These are phyloP conservation scores for Dipteronia dyeriana DNA, from an alignment of 345 rosid genomes.

Conservation along the genomic window DNA sequence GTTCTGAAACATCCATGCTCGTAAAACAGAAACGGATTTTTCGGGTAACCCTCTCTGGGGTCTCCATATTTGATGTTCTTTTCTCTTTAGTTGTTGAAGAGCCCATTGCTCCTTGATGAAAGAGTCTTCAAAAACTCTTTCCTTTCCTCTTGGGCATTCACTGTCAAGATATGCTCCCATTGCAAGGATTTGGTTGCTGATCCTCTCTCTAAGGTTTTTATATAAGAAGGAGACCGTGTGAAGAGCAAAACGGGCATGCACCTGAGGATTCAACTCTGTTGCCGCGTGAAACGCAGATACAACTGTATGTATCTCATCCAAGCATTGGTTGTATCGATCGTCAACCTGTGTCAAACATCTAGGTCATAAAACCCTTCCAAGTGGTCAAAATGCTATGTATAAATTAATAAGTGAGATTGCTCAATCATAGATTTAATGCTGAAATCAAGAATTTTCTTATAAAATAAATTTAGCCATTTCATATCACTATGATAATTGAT, in stretches of 20 bases:
- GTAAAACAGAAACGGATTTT: slow-evolving; percentile 81
- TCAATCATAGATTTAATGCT: not conserved
- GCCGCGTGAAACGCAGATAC: slow-evolving; percentile 95
- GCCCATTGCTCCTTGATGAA: slow-evolving; percentile 73
- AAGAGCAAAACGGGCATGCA: slow-evolving; percentile 78
- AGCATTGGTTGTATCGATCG: slow-evolving; percentile 73
- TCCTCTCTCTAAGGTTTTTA: slow-evolving; percentile 78
- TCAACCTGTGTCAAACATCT: slow-evolving; percentile 60
- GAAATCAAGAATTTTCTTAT: not conserved
- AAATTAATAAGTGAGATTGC: not conserved
- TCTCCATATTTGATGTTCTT: slow-evolving; percentile 83
- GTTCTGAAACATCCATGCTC: slow-evolving; percentile 98
- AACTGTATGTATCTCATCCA: slow-evolving; percentile 90
- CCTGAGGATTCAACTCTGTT: slow-evolving; percentile 79
- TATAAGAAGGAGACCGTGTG: slow-evolving; percentile 69
- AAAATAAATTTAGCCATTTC: not conserved
- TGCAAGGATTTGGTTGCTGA: slow-evolving; percentile 78
- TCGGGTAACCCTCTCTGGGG: slow-evolving; percentile 95
- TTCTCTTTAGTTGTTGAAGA: slow-evolving; percentile 73
- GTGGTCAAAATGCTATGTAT: not conserved
- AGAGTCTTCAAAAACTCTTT: slow-evolving; percentile 47
- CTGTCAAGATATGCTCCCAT: slow-evolving; percentile 49
- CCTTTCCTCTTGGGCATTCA: slow-evolving; percentile 35
- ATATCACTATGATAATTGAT: not conserved
- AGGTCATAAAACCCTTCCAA: not conserved